Conservation (phyloP, 108 stramenopile genomes). For the Fragilariopsis cylindrus region DNA sequence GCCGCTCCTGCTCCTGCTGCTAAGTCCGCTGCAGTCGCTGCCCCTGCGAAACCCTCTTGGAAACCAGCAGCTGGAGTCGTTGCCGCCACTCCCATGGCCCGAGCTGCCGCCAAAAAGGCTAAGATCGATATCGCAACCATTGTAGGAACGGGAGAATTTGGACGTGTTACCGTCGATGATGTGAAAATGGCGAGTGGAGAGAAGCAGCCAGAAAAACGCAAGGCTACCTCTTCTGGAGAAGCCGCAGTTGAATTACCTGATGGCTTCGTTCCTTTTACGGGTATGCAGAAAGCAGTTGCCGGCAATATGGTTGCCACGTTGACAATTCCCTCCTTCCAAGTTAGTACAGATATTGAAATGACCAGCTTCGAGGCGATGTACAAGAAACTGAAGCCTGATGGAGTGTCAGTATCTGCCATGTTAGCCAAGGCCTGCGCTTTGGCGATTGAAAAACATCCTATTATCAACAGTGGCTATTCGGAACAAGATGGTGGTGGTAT, state of each 20-base stretch:
- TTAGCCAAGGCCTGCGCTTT: constrained; percentile 95
- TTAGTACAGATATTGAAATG: constrained; percentile 90
- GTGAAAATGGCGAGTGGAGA: constrained; percentile 91
- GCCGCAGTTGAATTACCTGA: constrained; percentile 75
- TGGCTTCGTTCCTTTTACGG: constrained; percentile 91
- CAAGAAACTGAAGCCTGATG: constrained; percentile 87
- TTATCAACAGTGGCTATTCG: constrained; percentile 92
- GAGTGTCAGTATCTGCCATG: constrained; percentile 92
- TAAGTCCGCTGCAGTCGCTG: constrained; percentile 54
- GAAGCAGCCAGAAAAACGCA: constrained; percentile 76
- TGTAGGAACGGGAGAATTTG: constrained; percentile 91
- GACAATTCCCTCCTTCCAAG: constrained; percentile 91
- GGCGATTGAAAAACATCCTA: constrained; percentile 92
- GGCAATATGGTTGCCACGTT: constrained; percentile 97
- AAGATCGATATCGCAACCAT: constrained; percentile 83
- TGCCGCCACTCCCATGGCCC: constrained; percentile 78
- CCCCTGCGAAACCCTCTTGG: constrained; percentile 75
- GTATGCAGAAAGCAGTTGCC: constrained; percentile 97
- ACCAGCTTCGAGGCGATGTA: constrained; percentile 93
- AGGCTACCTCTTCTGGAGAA: constrained; percentile 49
- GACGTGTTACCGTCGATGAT: constrained; percentile 92
- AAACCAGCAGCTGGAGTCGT: constrained; percentile 85
- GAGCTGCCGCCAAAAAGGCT: constrained; percentile 80
- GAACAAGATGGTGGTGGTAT: constrained; percentile 69
- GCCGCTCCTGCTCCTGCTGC: constrained; percentile 53